phyloP scores from a whole-genome alignment of 305 asterid genomes.

The Solanum hybrid region DNA sequence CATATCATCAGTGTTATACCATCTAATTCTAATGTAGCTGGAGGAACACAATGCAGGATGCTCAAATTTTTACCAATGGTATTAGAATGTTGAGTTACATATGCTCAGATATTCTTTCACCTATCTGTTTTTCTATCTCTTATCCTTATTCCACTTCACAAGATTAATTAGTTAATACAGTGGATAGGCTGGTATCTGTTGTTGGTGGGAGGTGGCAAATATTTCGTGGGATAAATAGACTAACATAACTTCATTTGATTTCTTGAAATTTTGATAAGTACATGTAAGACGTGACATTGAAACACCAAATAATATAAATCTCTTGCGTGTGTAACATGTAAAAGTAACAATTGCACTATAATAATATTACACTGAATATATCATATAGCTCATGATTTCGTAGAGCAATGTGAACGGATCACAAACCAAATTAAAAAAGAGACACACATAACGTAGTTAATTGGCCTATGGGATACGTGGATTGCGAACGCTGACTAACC shows the following conservation, averaged over 20 bases:
- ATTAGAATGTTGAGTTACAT: not conserved
- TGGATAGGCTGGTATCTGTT: not conserved
- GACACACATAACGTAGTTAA: not conserved
- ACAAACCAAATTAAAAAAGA: not conserved
- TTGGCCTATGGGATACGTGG: not conserved
- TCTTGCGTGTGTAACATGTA: not conserved
- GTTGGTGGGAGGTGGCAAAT: not conserved
- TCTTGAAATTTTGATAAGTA: not conserved
- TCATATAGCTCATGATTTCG: not conserved
- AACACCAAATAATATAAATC: not conserved
- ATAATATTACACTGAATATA: not conserved
- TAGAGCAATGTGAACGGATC: not conserved
- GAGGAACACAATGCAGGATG: not conserved
- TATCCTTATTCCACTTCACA: not conserved
- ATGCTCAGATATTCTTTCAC: not conserved
- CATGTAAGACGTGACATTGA: not conserved
- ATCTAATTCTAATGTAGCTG: not conserved
- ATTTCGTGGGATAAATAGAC: not conserved
- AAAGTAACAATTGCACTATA: not conserved
- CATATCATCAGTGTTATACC: not conserved
- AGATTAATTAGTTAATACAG: not conserved
- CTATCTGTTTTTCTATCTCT: not conserved
- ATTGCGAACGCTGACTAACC: slow-evolving; percentile 10
- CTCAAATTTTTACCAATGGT: not conserved
- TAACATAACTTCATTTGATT: not conserved